A percentile compares a stretch with the other conserved stretches of the same genome.
These are phyloP conservation scores for Cotoneaster glaucophyllus DNA, from an alignment of 306 rosid species.

Conservation along the genomic window DNA sequence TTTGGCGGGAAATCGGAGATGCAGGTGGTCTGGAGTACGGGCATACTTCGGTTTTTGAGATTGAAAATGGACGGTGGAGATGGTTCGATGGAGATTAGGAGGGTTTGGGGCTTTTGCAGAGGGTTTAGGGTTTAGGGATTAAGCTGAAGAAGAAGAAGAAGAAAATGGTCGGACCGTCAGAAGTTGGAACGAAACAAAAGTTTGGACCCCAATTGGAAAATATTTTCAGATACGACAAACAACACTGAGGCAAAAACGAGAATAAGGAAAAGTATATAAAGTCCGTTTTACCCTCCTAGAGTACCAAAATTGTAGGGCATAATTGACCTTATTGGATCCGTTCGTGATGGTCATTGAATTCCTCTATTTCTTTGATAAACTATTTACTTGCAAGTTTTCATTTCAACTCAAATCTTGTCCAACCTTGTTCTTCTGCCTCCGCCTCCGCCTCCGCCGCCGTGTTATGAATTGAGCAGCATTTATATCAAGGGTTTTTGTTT, in stretches of 20 bases:
- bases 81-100: not conserved
- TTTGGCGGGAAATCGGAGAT: not conserved
- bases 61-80: not conserved
- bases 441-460: too few relatives aligned
- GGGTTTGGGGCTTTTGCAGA: not conserved
- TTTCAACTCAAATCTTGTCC: too few relatives aligned
- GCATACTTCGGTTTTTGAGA: not conserved
- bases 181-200: not conserved
- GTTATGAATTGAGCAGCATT: too few relatives aligned
- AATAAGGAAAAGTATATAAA: not conserved
- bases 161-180: not conserved
- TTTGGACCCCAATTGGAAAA: not conserved
- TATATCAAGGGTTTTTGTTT: too few relatives aligned
- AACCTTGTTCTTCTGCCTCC: too few relatives aligned
- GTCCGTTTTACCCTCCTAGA: not conserved
- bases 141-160: not conserved
- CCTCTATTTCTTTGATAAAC: too few relatives aligned
- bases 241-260: not conserved
- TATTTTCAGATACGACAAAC: not conserved
- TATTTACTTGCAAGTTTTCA: too few relatives aligned
- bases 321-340: not conserved
- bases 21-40: constrained; percentile 9
- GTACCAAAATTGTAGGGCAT: not conserved
- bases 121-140: not conserved
- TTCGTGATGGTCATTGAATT: too few relatives aligned